Evolutionary conservation across 108 stramenopile species (phyloP).

Genomic region (Nitzschia inconspicua): DNA sequence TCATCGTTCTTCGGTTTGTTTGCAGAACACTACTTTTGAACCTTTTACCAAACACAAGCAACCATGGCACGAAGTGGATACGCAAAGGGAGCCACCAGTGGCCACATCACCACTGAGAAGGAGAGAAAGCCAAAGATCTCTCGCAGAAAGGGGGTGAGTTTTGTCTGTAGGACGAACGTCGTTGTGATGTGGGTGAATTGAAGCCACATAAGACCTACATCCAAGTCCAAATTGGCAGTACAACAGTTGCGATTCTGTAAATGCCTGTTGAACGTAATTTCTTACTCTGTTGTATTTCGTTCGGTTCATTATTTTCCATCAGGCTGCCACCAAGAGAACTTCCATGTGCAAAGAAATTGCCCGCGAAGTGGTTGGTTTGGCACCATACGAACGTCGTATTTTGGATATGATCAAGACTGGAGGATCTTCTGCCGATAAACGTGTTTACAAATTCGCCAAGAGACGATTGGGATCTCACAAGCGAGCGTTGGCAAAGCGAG

Average conservation of each 20-base stretch:
- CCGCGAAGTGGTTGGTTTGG: conserved; percentile 96
- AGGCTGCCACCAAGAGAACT: conserved; percentile 78
- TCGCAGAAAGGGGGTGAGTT: conserved; percentile 78
- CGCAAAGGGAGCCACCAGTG: conserved; percentile 80
- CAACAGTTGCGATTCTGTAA: background rate
- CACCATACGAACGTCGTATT: conserved; percentile 98
- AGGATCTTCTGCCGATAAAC: conserved; percentile 95
- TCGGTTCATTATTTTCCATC: background rate
- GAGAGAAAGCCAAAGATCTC: conserved; percentile 64
- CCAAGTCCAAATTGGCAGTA: too few species aligned
- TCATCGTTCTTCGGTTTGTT: too few species aligned
- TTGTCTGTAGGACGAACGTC: conserved; percentile 3
- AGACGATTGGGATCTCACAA: conserved; percentile 97
- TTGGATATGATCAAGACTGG: conserved; percentile 99
- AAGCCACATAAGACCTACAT: too few species aligned
- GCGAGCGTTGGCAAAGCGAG: conserved; percentile 96
- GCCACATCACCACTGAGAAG: conserved; percentile 64
- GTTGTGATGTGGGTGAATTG: too few species aligned
- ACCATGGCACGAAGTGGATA: conserved; percentile 83
- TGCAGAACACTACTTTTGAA: background rate
- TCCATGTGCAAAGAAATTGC: conserved; percentile 86
- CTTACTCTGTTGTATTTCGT: background rate
- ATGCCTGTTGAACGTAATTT: background rate
- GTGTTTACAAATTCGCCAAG: conserved; percentile 99
- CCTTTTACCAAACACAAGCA: background rate